These are phyloP conservation scores for Hordeum pubiflorum DNA, from an alignment of 202 grass and related monocot species.

Conservation along the genomic window DNA sequence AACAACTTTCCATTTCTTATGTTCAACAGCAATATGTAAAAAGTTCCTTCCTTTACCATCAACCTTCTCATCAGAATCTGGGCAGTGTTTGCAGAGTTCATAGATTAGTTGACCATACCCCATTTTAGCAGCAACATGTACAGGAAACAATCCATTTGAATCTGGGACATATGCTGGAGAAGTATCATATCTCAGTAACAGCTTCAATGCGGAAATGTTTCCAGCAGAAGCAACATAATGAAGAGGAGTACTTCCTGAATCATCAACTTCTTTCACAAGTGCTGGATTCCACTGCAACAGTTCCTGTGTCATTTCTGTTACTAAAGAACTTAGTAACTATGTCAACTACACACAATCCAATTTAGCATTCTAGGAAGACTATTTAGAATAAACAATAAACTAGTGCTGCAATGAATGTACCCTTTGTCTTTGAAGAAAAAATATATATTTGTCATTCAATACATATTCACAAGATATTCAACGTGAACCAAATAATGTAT, in stretches of 20 bases:
- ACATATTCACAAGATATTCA: not conserved
- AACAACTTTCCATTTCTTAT: slow-evolving; percentile 37
- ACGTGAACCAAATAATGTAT: not conserved
- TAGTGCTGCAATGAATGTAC: not conserved
- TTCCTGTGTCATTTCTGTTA: slow-evolving; percentile 39
- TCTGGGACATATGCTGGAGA: slow-evolving; percentile 45
- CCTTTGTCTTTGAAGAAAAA: not conserved
- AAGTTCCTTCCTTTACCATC: slow-evolving; percentile 62
- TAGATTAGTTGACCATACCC: slow-evolving; percentile 26
- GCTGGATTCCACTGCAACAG: slow-evolving; percentile 36
- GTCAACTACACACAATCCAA: not conserved
- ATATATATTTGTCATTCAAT: not conserved
- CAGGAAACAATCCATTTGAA: slow-evolving; percentile 52
- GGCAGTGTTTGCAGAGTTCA: slow-evolving; percentile 38
- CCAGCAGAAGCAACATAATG: slow-evolving; percentile 47
- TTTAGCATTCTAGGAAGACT: not conserved
- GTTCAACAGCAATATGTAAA: slow-evolving; percentile 50
- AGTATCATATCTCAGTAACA: slow-evolving; percentile 35
- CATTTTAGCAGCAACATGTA: slow-evolving; percentile 49
- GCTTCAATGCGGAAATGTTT: slow-evolving; percentile 20
- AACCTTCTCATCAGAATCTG: slow-evolving; percentile 46
- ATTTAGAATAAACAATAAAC: not conserved
- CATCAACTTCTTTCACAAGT: slow-evolving; percentile 38
- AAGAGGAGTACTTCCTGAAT: slow-evolving; percentile 48
- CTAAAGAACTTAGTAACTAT: slow-evolving; percentile 35